These are phyloP conservation scores for Termitomyces sp. DNA, from an alignment of 1,284 basidiomycete genomes.

Conservation along the genomic window DNA sequence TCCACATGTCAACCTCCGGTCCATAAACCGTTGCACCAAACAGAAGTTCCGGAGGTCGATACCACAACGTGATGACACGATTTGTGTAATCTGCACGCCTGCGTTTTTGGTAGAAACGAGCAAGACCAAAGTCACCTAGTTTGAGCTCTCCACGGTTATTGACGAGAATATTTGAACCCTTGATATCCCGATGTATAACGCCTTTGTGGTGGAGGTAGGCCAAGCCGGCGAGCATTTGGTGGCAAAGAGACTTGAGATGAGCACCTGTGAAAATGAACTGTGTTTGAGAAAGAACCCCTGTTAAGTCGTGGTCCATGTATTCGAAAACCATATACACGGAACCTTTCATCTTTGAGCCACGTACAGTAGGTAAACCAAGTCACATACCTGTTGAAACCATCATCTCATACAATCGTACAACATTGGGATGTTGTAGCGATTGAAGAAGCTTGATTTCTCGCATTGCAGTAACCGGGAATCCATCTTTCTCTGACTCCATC, in stretches of 20 bases:
- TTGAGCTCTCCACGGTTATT: constrained; percentile 92
- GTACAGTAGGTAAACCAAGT: background rate
- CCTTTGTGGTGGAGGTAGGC: constrained; percentile 93
- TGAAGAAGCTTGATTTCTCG: constrained; percentile 98
- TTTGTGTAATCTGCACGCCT: constrained; percentile 94
- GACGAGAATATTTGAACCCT: constrained; percentile 97
- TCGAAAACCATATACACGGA: constrained; percentile 99
- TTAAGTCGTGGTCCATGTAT: constrained; percentile 99
- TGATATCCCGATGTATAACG: constrained; percentile 97
- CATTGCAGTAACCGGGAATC: constrained; percentile 98
- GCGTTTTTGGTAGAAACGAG: constrained; percentile 91
- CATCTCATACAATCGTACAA: constrained; percentile 93
- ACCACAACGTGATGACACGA: constrained; percentile 98
- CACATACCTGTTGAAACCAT: constrained; percentile 92
- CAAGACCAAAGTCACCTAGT: constrained; percentile 97
- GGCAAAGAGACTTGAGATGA: constrained; percentile 91
- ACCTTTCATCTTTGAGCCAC: constrained; percentile 42
- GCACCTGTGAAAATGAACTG: constrained; percentile 80
- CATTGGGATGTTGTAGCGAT: constrained; percentile 83
- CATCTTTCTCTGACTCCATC: constrained; percentile 97
- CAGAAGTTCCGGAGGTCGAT: constrained; percentile 92
- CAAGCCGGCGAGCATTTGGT: constrained; percentile 91
- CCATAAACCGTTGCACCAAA: constrained; percentile 97
- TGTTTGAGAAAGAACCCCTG: constrained; percentile 90
- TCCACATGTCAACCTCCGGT: constrained; percentile 99